Percentiles rank a stretch among this genome's conserved stretches.
These are phyloP conservation scores for Remersonia thermophila DNA, from an alignment of 2,329 filamentous ascomycete genomes.

Conservation along the genomic window DNA sequence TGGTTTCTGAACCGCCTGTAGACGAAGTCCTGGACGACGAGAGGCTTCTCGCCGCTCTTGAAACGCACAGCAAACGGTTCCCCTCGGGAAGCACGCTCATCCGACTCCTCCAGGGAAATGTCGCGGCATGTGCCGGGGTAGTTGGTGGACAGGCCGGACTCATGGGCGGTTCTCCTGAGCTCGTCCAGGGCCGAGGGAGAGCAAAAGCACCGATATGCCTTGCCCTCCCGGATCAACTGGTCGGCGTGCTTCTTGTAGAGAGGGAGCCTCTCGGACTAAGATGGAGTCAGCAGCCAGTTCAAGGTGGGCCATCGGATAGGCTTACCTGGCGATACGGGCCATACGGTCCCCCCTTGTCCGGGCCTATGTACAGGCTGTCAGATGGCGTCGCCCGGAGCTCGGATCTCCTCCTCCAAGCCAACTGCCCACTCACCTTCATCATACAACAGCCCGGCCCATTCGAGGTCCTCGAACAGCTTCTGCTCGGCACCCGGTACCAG, in stretches of 20 bases:
- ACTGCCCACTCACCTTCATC: constrained; percentile 58
- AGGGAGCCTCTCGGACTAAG: constrained; percentile 62
- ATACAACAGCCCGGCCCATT: constrained; percentile 84
- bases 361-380: constrained; percentile 39
- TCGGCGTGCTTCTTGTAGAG: constrained; percentile 63
- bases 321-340: constrained; percentile 76
- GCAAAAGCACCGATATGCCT: constrained; percentile 93
- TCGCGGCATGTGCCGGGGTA: constrained; percentile 58
- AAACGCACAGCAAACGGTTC: constrained; percentile 70
- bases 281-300: background rate
- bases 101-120: constrained; percentile 54
- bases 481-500: constrained; percentile 70
- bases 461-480: constrained; percentile 63
- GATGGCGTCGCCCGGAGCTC: too few relatives aligned
- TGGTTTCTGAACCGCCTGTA: constrained; percentile 55
- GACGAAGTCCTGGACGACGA: constrained; percentile 62
- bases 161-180: constrained; percentile 51
- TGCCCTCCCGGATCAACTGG: constrained; percentile 53
- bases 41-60: constrained; percentile 48
- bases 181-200: constrained; percentile 55
- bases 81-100: constrained; percentile 53
- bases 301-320: too few relatives aligned
- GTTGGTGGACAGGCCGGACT: constrained; percentile 30
- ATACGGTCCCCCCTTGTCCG: constrained; percentile 65
- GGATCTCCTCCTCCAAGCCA: too few relatives aligned